A percentile compares a stretch with the other conserved stretches of the same genome.
Conservation (phyloP, 2,329 filamentous ascomycete species). For the Clonostachys rhizophaga region DNA sequence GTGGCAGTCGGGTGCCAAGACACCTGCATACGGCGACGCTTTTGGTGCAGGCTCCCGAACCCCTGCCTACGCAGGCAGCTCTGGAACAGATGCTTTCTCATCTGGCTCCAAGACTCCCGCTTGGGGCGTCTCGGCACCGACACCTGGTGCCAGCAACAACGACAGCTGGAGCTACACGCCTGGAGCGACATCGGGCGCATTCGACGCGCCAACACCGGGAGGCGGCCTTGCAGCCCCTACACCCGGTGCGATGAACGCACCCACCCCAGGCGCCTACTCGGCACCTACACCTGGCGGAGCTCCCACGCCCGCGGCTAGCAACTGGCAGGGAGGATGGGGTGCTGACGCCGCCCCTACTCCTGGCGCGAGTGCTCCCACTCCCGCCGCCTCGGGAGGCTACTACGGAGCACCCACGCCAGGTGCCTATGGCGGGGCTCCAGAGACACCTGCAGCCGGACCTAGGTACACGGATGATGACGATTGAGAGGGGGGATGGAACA, state of each 20-base stretch:
- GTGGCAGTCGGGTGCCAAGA: slow-evolving; percentile 75
- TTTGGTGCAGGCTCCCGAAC: slow-evolving; percentile 67
- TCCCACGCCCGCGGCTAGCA: slow-evolving; percentile 61
- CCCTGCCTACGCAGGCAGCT: slow-evolving; percentile 50
- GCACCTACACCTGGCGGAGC: slow-evolving; percentile 62
- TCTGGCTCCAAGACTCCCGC: slow-evolving; percentile 74
- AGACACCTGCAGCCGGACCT: slow-evolving; percentile 27
- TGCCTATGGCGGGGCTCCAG: background rate
- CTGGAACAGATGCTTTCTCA: slow-evolving; percentile 54
- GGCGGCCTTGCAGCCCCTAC: slow-evolving; percentile 55
- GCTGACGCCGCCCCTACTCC: slow-evolving; percentile 65
- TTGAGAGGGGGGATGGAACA: too few relatives aligned
- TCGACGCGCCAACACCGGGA: slow-evolving; percentile 68
- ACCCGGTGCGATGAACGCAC: slow-evolving; percentile 60
- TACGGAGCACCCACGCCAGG: slow-evolving; percentile 57
- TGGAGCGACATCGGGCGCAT: slow-evolving; percentile 41
- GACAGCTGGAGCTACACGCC: slow-evolving; percentile 59
- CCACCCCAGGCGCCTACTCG: slow-evolving; percentile 66
- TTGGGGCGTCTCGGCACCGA: slow-evolving; percentile 55
- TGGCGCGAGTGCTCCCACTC: slow-evolving; percentile 56
- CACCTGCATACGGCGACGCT: slow-evolving; percentile 54
- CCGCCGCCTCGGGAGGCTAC: slow-evolving; percentile 50
- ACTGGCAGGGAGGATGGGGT: slow-evolving; percentile 60
- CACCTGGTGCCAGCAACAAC: slow-evolving; percentile 50
- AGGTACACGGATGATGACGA: slow-evolving; percentile 47